Evolutionary conservation across 768 basidiomycete species (phyloP).

Genomic region (Rhizopogon salebrosus): DNA sequence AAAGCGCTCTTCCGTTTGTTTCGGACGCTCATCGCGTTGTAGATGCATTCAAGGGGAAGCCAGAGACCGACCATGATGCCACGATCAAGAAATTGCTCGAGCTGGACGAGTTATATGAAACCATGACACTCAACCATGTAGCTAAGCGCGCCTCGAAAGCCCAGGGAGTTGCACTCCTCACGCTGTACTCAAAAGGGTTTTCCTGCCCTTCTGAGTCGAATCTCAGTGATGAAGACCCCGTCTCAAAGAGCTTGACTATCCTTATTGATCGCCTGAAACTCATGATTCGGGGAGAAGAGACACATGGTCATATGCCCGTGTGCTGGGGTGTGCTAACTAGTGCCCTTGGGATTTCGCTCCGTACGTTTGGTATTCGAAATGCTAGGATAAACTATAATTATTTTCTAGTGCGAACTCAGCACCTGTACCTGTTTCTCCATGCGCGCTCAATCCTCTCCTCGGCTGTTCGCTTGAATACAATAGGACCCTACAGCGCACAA

Average conservation of each 20-base stretch:
- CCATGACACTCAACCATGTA: constrained; percentile 87
- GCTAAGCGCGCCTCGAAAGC: constrained; percentile 81
- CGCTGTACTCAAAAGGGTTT: constrained; percentile 81
- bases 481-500: constrained; percentile 92
- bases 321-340: constrained; percentile 89
- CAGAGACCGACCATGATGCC: not conserved
- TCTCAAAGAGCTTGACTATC: constrained; percentile 14
- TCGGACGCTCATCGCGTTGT: constrained; percentile 57
- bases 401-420: constrained; percentile 67
- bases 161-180: constrained; percentile 90
- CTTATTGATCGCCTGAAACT: constrained; percentile 70
- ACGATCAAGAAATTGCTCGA: constrained; percentile 28
- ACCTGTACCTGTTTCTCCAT: constrained; percentile 91
- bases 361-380: constrained; percentile 33
- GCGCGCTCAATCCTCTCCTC: constrained; percentile 87
- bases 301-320: constrained; percentile 78
- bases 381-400: constrained; percentile 2
- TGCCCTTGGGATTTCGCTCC: constrained; percentile 65
- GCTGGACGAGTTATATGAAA: constrained; percentile 77
- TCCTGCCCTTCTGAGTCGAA: constrained; percentile 48
- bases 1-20: constrained; percentile 73
- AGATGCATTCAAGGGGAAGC: constrained; percentile 7
- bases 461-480: constrained; percentile 82
- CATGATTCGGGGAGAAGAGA: constrained; percentile 55
- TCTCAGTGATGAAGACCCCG: constrained; percentile 15